Base-by-base conservation (phyloP, 495 filamentous ascomycete genomes). In the Aspergillus diversus region DNA sequence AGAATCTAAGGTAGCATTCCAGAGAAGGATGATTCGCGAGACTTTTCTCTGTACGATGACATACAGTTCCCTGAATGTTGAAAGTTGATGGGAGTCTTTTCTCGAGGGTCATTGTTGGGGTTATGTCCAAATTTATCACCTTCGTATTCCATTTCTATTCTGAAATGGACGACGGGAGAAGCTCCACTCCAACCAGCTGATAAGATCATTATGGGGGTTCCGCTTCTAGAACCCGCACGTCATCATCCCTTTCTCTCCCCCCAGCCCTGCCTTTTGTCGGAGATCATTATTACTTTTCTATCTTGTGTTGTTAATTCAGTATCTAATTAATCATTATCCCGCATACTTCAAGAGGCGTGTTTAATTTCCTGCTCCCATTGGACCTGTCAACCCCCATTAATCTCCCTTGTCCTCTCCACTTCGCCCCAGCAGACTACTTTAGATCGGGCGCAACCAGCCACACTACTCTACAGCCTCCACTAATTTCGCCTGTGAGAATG, bases 81-180 rank as follows among this genome's bases (percentile, higher is more conserved):
- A 62, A 87, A 89, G 64, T 89, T 89, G 71, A 89, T 81, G 64
- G n/a, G n/a, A n/a, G n/a, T n/a, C n/a, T n/a, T n/a, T n/a, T n/a
- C n/a, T n/a, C n/a, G n/a, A n/a, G n/a, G n/a, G n/a, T n/a, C n/a
- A n/a, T n/a, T n/a, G n/a, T n/a, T n/a, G n/a, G n/a, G n/a, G n/a
- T n/a, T n/a, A n/a, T n/a, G n/a, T n/a, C n/a, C n/a, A n/a, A n/a
- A n/a, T n/a, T n/a, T n/a, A n/a, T n/a, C n/a, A n/a, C n/a, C n/a
- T n/a, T n/a, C n/a, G n/a, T n/a, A n/a, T n/a, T n/a, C n/a, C 32
- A 8, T 5, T 49, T 31, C 12, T 16, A 31, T 8, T 4, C 5
- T 21, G 59, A 4, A 6, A 62, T 39, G 33, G 52, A 2, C 21
- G 21, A 27, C 21, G 21, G 21, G 21, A 27, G 21, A 27, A 27